Evolutionary conservation across 2,329 filamentous ascomycete species (phyloP), one percentile per base, ranked within the genome.

Genomic region (Xylaria sp.): DNA sequence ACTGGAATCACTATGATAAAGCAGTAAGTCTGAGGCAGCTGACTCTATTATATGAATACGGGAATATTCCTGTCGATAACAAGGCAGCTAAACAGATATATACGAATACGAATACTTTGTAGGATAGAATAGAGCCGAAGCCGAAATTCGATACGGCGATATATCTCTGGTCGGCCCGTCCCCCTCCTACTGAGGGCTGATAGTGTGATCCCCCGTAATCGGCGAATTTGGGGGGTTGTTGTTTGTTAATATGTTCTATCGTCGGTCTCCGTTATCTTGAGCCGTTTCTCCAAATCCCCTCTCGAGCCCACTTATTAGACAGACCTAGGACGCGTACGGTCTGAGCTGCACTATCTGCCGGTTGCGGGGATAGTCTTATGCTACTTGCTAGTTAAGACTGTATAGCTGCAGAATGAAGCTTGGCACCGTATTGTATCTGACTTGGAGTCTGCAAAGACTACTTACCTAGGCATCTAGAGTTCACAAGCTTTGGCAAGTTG

Each of bases 181-280:
- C 60, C 65, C 60, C 65, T 16, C 50, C 50, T 23, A 44, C 42
- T 47, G n/a, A 54, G 35, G 23, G 27, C 23, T 18, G 35, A 25
- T 23, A 44, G 18, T 27, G 16, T 21, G 12, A 50, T 57, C 42
- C 27, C 57, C 62, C 62, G 48, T 37, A 40, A 47, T 60, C 61
- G 61, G 64, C 44, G 40, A 27, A 44, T 23, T 29, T n/a, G 6
- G 44, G 12, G 50, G 25, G 25, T 8, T 12, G 2, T 54, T 21
- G 35, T 63, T 51, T 47, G 53, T n/a, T 44, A 9, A 18, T 21
- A 3, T 42, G 21, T 12, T 53, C 23, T 8, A 53, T 53, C 35
- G 47, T 53, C 48, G 35, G 48, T 23, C 44, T 35, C 53, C 51
- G 35, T 57, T 63, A 62, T 58, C 59, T 58, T 32, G n/a, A 44